phyloP scores from a whole-genome alignment of 2,329 filamentous ascomycete genomes.

The Clonostachys sp. region DNA sequence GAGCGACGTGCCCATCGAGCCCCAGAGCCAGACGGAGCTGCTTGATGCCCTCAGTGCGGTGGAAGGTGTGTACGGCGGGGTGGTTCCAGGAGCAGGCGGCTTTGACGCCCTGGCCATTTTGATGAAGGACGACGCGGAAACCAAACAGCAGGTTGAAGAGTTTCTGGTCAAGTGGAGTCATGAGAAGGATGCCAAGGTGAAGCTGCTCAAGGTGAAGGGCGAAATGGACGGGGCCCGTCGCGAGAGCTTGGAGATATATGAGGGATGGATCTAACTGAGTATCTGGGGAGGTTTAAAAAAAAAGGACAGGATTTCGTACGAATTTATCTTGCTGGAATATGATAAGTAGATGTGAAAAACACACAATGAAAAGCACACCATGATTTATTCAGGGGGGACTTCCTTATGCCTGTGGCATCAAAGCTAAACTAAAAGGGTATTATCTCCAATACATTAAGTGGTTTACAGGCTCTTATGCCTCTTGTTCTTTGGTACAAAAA shows the following conservation, averaged over 20 bases:
- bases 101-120: conserved; percentile 86
- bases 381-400: no score
- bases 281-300: background rate
- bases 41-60: conserved; percentile 71
- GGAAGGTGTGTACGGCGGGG: conserved; percentile 80
- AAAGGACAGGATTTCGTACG: background rate
- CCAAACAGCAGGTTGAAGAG: conserved; percentile 52
- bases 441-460: no score
- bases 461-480: no score
- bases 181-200: conserved; percentile 57
- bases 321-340: background rate
- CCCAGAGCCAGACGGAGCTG: conserved; percentile 75
- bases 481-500: no score
- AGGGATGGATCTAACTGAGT: conserved; percentile 33
- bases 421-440: no score
- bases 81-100: conserved; percentile 90
- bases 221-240: conserved; percentile 63
- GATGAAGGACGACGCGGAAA: conserved; percentile 66
- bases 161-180: conserved; percentile 64
- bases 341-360: no score
- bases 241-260: conserved; percentile 38
- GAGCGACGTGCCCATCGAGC: conserved; percentile 84
- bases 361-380: no score
- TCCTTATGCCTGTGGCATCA: no score
- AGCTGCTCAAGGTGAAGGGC: conserved; percentile 64